phyloP scores from a whole-genome alignment of 2,329 filamentous ascomycete genomes.

The Colletotrichum abscissum region DNA sequence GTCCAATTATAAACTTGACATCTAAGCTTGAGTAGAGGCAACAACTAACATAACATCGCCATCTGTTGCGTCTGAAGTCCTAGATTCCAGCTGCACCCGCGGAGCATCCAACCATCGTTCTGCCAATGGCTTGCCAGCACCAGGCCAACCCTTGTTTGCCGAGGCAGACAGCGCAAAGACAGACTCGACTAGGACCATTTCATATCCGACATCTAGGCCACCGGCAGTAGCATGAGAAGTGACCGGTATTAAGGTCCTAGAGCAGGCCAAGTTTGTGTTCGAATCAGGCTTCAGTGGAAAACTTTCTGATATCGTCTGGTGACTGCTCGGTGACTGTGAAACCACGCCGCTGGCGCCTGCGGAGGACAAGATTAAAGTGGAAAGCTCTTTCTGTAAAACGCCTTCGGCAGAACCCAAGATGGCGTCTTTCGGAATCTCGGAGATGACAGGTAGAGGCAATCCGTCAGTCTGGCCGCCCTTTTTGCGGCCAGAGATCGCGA shows the following conservation, averaged over 20 bases:
- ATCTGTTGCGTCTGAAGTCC: background rate
- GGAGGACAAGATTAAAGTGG: slow-evolving; percentile 21
- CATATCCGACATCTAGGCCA: background rate
- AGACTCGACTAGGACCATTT: slow-evolving; percentile 13
- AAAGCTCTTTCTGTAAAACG: background rate
- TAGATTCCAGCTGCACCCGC: background rate
- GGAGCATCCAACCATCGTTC: slow-evolving; percentile 20
- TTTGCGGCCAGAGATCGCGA: slow-evolving; percentile 36
- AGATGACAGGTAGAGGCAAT: slow-evolving; percentile 2
- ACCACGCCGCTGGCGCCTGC: background rate
- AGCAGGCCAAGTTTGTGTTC: slow-evolving; percentile 41
- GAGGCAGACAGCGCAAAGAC: slow-evolving; percentile 27
- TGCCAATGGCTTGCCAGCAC: background rate
- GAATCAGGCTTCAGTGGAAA: slow-evolving; percentile 40
- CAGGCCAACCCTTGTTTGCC: background rate
- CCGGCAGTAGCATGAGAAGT: background rate
- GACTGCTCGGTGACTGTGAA: background rate
- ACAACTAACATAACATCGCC: background rate
- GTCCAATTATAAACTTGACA: background rate
- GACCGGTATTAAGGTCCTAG: slow-evolving; percentile 38
- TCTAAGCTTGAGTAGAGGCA: background rate
- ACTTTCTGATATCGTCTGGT: background rate
- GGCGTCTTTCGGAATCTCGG: background rate
- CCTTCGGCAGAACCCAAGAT: slow-evolving; percentile 1
- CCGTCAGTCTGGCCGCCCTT: background rate